A percentile compares a stretch with the other conserved stretches of the same genome.
phyloP scores from a whole-genome alignment of 257 asterid species.

The Apocynum venetum region DNA sequence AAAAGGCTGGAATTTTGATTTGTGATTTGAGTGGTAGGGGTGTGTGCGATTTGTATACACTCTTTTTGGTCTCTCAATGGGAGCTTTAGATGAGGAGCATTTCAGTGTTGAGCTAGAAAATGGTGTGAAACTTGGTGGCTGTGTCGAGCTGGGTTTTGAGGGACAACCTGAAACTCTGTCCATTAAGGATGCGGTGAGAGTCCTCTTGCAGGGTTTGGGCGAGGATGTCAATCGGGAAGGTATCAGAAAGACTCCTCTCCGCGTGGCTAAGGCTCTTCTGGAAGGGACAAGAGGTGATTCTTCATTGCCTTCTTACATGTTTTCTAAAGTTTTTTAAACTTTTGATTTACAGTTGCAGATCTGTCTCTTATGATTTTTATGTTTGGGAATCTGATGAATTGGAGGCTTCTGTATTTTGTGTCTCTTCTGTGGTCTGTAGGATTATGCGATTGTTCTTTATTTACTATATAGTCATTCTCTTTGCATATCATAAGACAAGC shows the following conservation, averaged over 20 bases:
- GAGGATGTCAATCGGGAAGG: conserved; percentile 94
- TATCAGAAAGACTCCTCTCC: conserved; percentile 69
- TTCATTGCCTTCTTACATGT: conserved; percentile 11
- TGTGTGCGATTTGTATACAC: conserved; percentile 19
- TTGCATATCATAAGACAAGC: background rate
- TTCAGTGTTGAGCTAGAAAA: conserved; percentile 50
- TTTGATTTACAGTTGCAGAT: background rate
- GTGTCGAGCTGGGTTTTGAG: conserved; percentile 51
- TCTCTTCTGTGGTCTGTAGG: background rate
- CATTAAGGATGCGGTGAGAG: conserved; percentile 81
- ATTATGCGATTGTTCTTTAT: background rate
- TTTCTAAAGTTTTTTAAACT: background rate
- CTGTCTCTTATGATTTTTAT: background rate
- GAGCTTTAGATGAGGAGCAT: conserved; percentile 80
- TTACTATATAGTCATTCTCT: background rate
- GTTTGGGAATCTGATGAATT: background rate
- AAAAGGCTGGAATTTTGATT: conserved; percentile 10
- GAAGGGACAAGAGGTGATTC: conserved; percentile 84
- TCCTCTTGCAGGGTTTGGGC: conserved; percentile 81
- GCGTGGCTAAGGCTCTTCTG: conserved; percentile 82
- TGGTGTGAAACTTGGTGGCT: conserved; percentile 46
- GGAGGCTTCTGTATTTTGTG: background rate
- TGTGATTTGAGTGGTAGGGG: conserved; percentile 21
- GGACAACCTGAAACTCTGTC: conserved; percentile 44
- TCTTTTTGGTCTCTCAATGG: conserved; percentile 49